Conservation (phyloP, 2,329 filamentous ascomycete species). For the Aspergillus fijiensis region DNA sequence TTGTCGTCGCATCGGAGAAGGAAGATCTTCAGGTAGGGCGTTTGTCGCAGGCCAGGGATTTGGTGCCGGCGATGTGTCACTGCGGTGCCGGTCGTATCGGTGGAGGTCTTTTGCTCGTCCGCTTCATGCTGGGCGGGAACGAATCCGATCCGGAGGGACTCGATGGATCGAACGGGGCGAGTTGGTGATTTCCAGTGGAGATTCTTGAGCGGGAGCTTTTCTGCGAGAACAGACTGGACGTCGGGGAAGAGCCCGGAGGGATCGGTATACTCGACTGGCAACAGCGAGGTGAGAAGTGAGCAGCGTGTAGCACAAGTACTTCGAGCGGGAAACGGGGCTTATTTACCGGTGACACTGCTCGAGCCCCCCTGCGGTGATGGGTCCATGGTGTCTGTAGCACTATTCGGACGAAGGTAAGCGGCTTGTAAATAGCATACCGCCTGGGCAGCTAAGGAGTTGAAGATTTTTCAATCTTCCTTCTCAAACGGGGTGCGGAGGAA, state of each 20-base stretch:
- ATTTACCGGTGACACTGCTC: slow-evolving; percentile 69
- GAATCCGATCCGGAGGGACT: slow-evolving; percentile 86
- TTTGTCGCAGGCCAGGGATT: slow-evolving; percentile 88
- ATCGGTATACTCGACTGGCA: slow-evolving; percentile 89
- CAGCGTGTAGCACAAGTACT: background rate
- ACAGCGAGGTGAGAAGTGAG: slow-evolving; percentile 20
- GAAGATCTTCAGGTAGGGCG: slow-evolving; percentile 89
- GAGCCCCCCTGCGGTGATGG: slow-evolving; percentile 56
- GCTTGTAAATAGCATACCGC: slow-evolving; percentile 30
- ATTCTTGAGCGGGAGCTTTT: slow-evolving; percentile 81
- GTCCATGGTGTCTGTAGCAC: slow-evolving; percentile 41
- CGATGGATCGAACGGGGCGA: slow-evolving; percentile 87
- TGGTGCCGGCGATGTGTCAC: slow-evolving; percentile 72
- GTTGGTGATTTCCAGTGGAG: slow-evolving; percentile 96
- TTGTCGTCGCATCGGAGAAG: slow-evolving; percentile 93
- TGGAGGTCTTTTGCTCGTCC: slow-evolving; percentile 36
- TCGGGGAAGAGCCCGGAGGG: slow-evolving; percentile 84
- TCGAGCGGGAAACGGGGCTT: slow-evolving; percentile 4
- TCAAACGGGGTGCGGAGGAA: background rate
- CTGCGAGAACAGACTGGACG: slow-evolving; percentile 72
- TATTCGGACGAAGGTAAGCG: slow-evolving; percentile 23
- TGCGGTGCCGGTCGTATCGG: slow-evolving; percentile 36
- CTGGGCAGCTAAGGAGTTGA: slow-evolving; percentile 2
- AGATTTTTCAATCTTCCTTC: slow-evolving; percentile 4
- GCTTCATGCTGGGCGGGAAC: slow-evolving; percentile 58